Evolutionary conservation across 768 basidiomycete genomes (phyloP), one percentile per base, ranked within the genome.

Genomic region (Ephemerocybe angulata): DNA sequence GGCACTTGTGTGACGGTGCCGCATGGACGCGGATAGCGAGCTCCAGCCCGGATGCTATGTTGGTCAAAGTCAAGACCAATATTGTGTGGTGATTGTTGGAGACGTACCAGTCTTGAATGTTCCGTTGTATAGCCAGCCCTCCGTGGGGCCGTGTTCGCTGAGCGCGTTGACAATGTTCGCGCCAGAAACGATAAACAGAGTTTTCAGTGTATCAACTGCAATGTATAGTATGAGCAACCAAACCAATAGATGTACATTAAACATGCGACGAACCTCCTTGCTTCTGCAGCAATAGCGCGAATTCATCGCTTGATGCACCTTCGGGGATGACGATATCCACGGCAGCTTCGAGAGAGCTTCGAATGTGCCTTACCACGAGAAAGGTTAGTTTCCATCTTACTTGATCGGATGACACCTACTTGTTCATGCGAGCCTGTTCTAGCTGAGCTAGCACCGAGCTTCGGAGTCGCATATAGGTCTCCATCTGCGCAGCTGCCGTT

Each of bases 141-240:
- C 70, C 12, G 78, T 70, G 4, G 60, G 52, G 2, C 73, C 67
- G 2, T 73, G 72, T 17, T 74, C 57, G 11, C 76, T 76, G 1
- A 70, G 73, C 60, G 79, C 71, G 50, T 82, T 76, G 0, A 67
- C 69, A 7, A 93, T 55, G 5, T 69, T 71, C 13, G 80, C 88
- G 52, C 89, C 78, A 1, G 93, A 94, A 1, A 91, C 87, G 50
- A 90, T 89, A 69, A 92, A 93, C 4, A 96, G 73, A 0, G 83
- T 85, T 63, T 84, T 85, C 24, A 95, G 70, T 55, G 84, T 77
- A 17, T 69, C 63, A 63, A 80, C 92, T 91, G 62, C n/a, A 17
- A 66, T 76, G 68, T 67, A 72, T 83, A 37, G 40, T 31, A 52
- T 8, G 19, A 41, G 19, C 7, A 19, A 58, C 38, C 25, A 43